Conservation (phyloP, 2,329 filamentous ascomycete genomes). For the Microsporum canis region DNA sequence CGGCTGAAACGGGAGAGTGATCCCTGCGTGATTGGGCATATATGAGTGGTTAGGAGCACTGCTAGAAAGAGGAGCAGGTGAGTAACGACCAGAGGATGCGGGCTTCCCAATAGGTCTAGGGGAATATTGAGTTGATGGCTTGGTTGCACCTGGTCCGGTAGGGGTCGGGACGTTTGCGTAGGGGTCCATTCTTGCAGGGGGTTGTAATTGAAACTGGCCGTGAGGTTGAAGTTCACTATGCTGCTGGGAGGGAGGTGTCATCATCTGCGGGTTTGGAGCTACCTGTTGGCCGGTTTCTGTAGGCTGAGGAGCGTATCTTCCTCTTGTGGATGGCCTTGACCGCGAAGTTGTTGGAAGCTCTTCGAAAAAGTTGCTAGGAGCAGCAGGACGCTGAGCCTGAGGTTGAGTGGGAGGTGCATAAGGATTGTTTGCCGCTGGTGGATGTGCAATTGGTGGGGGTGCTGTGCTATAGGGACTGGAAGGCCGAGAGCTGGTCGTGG, state of each 20-base stretch:
- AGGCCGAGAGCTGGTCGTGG: conserved; percentile 38
- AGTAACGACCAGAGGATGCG: conserved; percentile 31
- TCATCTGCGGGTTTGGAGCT: conserved; percentile 18
- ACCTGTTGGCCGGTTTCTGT: conserved; percentile 18
- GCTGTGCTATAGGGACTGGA: conserved; percentile 10
- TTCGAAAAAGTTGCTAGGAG: conserved; percentile 56
- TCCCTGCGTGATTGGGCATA: conserved; percentile 28
- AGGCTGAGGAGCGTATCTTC: conserved; percentile 32
- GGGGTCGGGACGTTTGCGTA: conserved; percentile 20
- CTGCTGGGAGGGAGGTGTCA: conserved; percentile 20
- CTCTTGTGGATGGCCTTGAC: conserved; percentile 45
- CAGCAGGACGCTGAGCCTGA: conserved; percentile 6
- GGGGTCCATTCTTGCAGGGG: conserved; percentile 21
- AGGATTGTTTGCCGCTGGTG: conserved; percentile 13
- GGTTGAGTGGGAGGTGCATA: conserved; percentile 10
- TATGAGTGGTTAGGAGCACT: conserved; percentile 23
- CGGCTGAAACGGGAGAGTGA: conserved; percentile 45
- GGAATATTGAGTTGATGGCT: conserved; percentile 31
- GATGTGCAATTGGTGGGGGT: conserved; percentile 8
- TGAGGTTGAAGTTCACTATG: not conserved
- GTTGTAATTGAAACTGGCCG: conserved; percentile 18
- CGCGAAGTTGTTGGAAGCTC: conserved; percentile 56
- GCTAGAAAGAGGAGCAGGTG: conserved; percentile 32
- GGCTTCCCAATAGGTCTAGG: conserved; percentile 31
- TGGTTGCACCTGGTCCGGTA: conserved; percentile 6